These are phyloP conservation scores for Euphorbia corollata DNA, from an alignment of 441 rosid genomes.

Conservation along the genomic window DNA sequence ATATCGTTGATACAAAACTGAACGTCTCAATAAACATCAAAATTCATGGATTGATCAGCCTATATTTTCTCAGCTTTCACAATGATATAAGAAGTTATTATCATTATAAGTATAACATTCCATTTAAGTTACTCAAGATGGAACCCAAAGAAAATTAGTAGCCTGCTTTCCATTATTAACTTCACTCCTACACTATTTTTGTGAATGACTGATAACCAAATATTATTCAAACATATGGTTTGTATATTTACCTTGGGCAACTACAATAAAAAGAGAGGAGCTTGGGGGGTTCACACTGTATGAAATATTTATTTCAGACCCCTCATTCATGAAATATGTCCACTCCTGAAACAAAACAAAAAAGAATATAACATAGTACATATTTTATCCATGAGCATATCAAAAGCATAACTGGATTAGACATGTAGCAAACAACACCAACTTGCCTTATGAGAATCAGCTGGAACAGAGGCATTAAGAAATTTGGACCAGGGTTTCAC, in stretches of 20 bases:
- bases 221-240: background rate
- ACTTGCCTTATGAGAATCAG: constrained; percentile 55
- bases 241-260: constrained; percentile 52
- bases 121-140: background rate
- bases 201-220: too few relatives aligned
- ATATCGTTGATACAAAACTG: background rate
- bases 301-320: constrained; percentile 60
- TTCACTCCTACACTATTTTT: background rate
- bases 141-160: background rate
- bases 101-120: background rate
- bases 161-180: constrained; percentile 2
- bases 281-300: constrained; percentile 40
- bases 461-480: constrained; percentile 31
- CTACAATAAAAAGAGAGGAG: constrained; percentile 46
- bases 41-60: background rate
- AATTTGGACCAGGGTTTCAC: constrained; percentile 41
- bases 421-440: constrained; percentile 2
- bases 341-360: constrained; percentile 52
- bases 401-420: constrained; percentile 3
- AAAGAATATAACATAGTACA: constrained; percentile 4
- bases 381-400: constrained; percentile 4
- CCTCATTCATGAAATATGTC: constrained; percentile 50
- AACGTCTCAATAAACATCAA: background rate
- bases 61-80: background rate
- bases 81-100: background rate